Evolutionary conservation across 169 alveolate genomes (phyloP).

Genomic region (Eimeria tenella): DNA sequence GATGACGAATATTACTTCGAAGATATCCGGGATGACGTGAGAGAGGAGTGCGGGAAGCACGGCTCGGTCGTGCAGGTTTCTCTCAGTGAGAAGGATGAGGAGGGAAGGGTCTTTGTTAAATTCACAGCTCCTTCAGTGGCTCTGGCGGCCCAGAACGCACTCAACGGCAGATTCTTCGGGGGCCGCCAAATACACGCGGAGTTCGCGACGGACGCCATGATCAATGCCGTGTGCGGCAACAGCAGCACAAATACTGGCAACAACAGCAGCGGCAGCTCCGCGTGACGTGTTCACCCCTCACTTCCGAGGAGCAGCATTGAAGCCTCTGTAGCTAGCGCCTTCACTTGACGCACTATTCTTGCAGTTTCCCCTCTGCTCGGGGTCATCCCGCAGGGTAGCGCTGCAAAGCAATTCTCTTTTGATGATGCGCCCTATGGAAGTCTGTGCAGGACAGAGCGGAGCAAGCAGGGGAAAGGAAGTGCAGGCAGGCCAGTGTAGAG

Average conservation of each 20-base stretch:
- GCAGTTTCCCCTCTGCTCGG: neutral
- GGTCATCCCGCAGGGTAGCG: neutral
- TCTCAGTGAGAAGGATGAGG: constrained; percentile 81
- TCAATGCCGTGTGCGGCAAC: constrained; percentile 63
- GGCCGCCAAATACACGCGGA: constrained; percentile 75
- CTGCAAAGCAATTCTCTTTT: neutral
- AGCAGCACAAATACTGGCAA: constrained; percentile 5
- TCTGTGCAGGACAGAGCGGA: neutral
- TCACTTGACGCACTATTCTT: neutral
- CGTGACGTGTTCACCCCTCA: neutral
- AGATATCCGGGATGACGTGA: constrained; percentile 92
- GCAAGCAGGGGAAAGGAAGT: constrained; percentile 23
- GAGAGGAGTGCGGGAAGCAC: constrained; percentile 91
- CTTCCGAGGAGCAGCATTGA: neutral
- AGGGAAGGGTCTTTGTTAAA: constrained; percentile 76
- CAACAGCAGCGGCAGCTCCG: constrained; percentile 11
- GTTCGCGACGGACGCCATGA: constrained; percentile 75
- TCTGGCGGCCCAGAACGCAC: constrained; percentile 72
- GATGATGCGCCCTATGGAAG: neutral
- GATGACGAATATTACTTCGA: constrained; percentile 79
- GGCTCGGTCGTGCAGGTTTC: constrained; percentile 89
- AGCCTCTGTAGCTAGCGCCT: neutral
- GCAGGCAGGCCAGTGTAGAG: neutral
- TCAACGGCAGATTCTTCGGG: constrained; percentile 78
- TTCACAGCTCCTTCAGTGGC: constrained; percentile 67